A percentile compares a stretch with the other conserved stretches of the same genome.
phyloP scores from a whole-genome alignment of 495 filamentous ascomycete species.

The Polyplosphaeria fusca region DNA sequence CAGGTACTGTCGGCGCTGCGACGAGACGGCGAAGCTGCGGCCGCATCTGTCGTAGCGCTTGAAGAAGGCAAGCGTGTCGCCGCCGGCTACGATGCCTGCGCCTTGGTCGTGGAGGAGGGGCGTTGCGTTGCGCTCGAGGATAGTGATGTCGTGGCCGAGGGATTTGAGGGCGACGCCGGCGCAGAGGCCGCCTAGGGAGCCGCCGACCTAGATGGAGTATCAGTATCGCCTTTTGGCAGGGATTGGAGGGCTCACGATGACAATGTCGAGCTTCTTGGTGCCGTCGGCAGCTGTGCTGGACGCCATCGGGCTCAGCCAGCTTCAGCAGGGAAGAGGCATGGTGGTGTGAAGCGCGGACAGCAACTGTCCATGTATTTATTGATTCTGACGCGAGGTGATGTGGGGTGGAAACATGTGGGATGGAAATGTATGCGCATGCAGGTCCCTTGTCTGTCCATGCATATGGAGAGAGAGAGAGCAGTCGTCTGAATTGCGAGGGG shows the following conservation, averaged over 20 bases:
- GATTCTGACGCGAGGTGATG: no score
- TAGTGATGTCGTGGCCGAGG: constrained; percentile 45
- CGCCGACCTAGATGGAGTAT: constrained; percentile 18
- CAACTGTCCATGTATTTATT: no score
- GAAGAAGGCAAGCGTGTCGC: constrained; percentile 26
- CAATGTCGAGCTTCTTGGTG: constrained; percentile 14
- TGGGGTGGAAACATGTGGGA: no score
- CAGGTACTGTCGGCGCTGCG: constrained; percentile 20
- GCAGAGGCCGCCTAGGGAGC: constrained; percentile 24
- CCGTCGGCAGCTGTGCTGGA: not conserved
- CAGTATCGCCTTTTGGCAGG: not conserved
- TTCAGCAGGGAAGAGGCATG: no score
- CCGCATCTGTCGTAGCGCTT: constrained; percentile 22
- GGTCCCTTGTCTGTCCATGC: no score
- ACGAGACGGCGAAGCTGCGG: constrained; percentile 12
- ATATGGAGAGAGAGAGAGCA: no score
- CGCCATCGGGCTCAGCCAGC: no score
- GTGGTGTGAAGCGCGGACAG: no score
- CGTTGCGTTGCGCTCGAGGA: constrained; percentile 45
- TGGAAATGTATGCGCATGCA: no score
- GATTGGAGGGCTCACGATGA: constrained; percentile 8
- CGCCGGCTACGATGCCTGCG: constrained; percentile 49
- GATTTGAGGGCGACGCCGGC: constrained; percentile 49
- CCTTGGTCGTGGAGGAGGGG: constrained; percentile 49
- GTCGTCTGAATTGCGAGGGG: no score